These are phyloP conservation scores for Xylaria sp. DNA, from an alignment of 2,329 filamentous ascomycete genomes.

Conservation along the genomic window DNA sequence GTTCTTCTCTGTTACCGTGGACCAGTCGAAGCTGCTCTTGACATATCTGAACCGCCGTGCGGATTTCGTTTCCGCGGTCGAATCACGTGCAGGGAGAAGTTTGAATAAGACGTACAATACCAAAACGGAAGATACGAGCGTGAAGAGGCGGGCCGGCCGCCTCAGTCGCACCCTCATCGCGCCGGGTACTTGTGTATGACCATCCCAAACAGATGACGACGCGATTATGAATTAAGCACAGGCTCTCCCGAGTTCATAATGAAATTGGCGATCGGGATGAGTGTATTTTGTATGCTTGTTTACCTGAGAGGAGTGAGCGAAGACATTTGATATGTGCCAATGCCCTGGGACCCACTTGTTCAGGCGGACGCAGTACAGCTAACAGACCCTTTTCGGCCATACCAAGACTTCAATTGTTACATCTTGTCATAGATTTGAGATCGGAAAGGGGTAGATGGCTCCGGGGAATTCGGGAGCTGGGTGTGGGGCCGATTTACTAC, in stretches of 20 bases:
- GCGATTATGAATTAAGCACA: not conserved
- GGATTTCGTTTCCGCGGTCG: not conserved
- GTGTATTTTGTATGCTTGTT: no score
- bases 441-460: no score
- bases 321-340: no score
- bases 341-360: no score
- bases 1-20: conserved; percentile 18
- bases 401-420: no score
- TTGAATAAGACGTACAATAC: conserved; percentile 15
- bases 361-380: no score
- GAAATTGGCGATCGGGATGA: not conserved
- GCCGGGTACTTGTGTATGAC: not conserved
- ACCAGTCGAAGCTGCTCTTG: conserved; percentile 38
- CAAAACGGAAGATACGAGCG: conserved; percentile 9
- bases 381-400: no score
- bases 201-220: conserved; percentile 4
- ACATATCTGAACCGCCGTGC: conserved; percentile 5
- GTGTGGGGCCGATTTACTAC: no score
- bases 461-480: no score
- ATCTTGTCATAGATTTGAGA: no score
- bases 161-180: conserved; percentile 17
- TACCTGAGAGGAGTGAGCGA: no score
- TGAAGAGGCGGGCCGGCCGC: conserved; percentile 22
- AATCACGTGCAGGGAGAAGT: conserved; percentile 14
- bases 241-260: not conserved